Base-by-base conservation (phyloP, 768 basidiomycete genomes). In the Amanita exitialis region DNA sequence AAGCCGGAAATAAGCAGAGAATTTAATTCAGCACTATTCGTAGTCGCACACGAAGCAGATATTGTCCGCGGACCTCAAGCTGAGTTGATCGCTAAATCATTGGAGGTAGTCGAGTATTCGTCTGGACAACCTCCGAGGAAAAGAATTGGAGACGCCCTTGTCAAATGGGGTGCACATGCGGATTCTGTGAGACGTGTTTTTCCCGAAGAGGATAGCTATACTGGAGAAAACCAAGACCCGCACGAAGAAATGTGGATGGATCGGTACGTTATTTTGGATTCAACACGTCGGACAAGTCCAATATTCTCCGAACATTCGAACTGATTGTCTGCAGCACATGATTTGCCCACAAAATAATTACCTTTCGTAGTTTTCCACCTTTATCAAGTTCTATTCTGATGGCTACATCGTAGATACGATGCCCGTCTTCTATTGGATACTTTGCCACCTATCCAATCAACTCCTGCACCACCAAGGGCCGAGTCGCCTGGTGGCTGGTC, bases 31-130 rank as follows among this genome's bases (percentile, higher is more conserved):
- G 34, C 58, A 25, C 66, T 81, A 3, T 76, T 70, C 53, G 67
- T 90, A 30, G 79, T 82, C 56, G 90, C 86, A 0, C 75, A 90
- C 61, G 90, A 93, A 64, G 86, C 86, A 4, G 81, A 86, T 44
- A 65, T 93, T 18, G 62, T 82, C 3, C 75, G 75, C 15, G 80
- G 83, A 2, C 67, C 76, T 0, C 63, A 66, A 15, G 77, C 76
- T 1, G 56, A 54, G 3, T 54, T 62, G 7, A 68, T 75, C 1
- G 72, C 69, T 3, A 52, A 53, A 23, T 66, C 70, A n/a, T 61
- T 74, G 6, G 70, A 72, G 53, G 62, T 48, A 16, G 45, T 32
- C 37, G 20, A 47, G 16, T 37, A 42, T 42, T 16, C 27, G 34
- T 12, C 28, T 44, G 3, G 28, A 48, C 41, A 43, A 34, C 52